Conservation (phyloP, 495 filamentous ascomycete genomes). For the Penicillium maclennaniae region DNA sequence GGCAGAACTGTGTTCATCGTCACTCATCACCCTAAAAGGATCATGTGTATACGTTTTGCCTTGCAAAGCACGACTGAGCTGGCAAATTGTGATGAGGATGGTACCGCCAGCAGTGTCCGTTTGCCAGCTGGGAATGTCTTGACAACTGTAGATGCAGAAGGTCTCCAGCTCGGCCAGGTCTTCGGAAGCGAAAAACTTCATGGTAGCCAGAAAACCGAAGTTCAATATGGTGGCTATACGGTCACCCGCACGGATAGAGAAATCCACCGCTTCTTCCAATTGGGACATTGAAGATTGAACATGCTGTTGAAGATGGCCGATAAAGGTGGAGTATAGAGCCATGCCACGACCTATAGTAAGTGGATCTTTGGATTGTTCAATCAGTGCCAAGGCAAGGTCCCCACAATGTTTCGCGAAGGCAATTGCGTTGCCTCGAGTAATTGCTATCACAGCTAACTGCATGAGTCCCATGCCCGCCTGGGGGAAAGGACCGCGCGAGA, state of each 20-base stretch:
- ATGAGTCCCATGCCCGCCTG: conserved; percentile 31
- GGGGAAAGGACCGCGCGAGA: too few relatives aligned
- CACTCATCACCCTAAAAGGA: conserved; percentile 60
- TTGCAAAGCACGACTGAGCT: conserved; percentile 69
- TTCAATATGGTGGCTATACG: conserved; percentile 67
- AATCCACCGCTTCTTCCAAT: background rate
- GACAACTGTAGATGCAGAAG: conserved; percentile 65
- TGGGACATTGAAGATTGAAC: background rate
- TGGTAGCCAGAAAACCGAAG: conserved; percentile 60
- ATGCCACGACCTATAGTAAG: background rate
- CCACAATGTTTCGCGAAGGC: conserved; percentile 47
- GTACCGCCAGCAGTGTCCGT: conserved; percentile 69
- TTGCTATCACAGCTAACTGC: conserved; percentile 63
- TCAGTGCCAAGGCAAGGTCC: conserved; percentile 4
- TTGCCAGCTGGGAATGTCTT: conserved; percentile 69
- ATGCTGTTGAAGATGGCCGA: conserved; percentile 1
- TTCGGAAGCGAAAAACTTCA: conserved; percentile 65
- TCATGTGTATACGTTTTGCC: conserved; percentile 63
- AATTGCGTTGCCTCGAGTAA: conserved; percentile 66
- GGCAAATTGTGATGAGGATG: conserved; percentile 59
- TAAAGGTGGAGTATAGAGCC: conserved; percentile 1
- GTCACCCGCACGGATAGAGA: conserved; percentile 10
- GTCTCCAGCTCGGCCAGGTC: conserved; percentile 30
- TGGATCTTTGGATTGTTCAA: conserved; percentile 2
- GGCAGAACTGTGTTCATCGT: conserved; percentile 53